Evolutionary conservation across 1,139 yeast species (phyloP).

Genomic region (Pichia terricola): DNA sequence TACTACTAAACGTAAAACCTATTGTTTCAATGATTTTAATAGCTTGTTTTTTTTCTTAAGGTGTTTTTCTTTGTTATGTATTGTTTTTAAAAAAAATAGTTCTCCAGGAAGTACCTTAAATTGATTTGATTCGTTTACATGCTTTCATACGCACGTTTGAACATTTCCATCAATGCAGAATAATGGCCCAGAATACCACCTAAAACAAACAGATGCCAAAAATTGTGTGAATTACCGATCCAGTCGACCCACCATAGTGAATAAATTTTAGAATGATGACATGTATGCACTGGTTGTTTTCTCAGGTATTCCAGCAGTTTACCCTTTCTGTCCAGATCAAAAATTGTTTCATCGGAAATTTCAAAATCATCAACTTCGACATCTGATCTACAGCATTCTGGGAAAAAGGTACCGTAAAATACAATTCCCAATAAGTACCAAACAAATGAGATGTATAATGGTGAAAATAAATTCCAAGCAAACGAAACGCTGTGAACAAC

Average conservation of each 20-base stretch:
- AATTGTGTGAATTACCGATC: constrained; percentile 66
- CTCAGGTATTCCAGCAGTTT: constrained; percentile 48
- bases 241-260: constrained; percentile 85
- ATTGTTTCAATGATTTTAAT: no score
- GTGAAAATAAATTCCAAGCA: constrained; percentile 47
- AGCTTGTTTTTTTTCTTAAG: no score
- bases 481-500: constrained; percentile 46
- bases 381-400: constrained; percentile 81
- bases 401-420: constrained; percentile 80
- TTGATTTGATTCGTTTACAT: not conserved
- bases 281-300: constrained; percentile 36
- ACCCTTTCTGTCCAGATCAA: constrained; percentile 27
- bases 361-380: constrained; percentile 38
- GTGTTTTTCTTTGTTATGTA: no score
- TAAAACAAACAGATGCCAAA: constrained; percentile 90
- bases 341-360: constrained; percentile 33
- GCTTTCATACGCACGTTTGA: constrained; percentile 23
- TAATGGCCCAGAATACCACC: constrained; percentile 86
- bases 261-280: constrained; percentile 34
- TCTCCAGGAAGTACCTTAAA: no score
- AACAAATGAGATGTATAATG: constrained; percentile 54
- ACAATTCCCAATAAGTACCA: constrained; percentile 80
- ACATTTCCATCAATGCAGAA: constrained; percentile 63
- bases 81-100: no score
- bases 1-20: no score